phyloP scores from a whole-genome alignment of 2,329 filamentous ascomycete genomes.

The Leptoxyphium fumago region DNA sequence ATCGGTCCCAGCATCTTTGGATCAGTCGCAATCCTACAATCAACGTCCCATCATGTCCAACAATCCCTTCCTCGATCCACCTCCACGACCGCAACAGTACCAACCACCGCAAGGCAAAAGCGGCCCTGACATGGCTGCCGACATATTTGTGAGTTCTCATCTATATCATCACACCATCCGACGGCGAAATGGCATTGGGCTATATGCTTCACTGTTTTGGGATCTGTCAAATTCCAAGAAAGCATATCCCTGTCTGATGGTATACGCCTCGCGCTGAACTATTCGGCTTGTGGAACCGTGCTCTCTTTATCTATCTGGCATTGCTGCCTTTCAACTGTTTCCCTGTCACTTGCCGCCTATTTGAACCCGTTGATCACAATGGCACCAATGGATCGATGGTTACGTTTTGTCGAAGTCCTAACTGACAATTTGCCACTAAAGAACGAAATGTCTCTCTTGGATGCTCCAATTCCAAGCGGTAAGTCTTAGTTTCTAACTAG shows the following conservation, averaged over 20 bases:
- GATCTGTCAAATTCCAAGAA: neutral
- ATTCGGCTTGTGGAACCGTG: neutral
- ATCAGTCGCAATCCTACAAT: slow-evolving; percentile 13
- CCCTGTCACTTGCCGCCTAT: neutral
- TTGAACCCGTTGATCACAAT: neutral
- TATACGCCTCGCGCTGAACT: neutral
- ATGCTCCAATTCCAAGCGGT: slow-evolving; percentile 33
- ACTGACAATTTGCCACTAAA: slow-evolving; percentile 32
- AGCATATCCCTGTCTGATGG: neutral
- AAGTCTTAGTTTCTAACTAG: slow-evolving; percentile 6
- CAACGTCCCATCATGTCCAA: slow-evolving; percentile 38
- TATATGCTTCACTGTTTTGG: no score
- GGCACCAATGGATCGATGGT: slow-evolving; percentile 25
- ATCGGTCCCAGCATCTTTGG: slow-evolving; percentile 20
- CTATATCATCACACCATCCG: neutral
- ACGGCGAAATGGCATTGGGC: no score
- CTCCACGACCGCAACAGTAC: slow-evolving; percentile 9
- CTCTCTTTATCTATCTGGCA: neutral
- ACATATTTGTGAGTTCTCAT: slow-evolving; percentile 56
- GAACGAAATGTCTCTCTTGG: slow-evolving; percentile 54
- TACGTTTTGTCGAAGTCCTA: slow-evolving; percentile 24
- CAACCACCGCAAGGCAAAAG: slow-evolving; percentile 7
- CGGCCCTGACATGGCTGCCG: slow-evolving; percentile 41
- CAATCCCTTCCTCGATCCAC: slow-evolving; percentile 55
- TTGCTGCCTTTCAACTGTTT: neutral